A percentile compares a stretch with the other conserved stretches of the same genome.
Conservation (phyloP, 106 monocot species). For the Acorus gramineus region DNA sequence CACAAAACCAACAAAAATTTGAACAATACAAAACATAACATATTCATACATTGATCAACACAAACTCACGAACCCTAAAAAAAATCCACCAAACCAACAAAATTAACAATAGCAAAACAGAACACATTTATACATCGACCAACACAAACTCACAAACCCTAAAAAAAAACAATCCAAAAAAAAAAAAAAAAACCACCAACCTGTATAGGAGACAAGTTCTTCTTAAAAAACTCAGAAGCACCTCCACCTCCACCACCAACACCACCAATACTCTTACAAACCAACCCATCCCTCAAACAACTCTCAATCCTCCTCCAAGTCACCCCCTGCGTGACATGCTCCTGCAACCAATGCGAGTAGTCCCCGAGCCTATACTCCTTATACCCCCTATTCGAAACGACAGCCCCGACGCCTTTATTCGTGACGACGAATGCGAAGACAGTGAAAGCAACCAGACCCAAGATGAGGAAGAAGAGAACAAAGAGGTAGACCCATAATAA, state of each 20-base stretch:
- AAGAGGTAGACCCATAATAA: not conserved
- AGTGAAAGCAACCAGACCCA: not conserved
- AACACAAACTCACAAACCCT: too few species aligned
- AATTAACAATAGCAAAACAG: too few species aligned
- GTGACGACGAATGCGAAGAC: constrained; percentile 4
- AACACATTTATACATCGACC: too few species aligned
- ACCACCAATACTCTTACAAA: not conserved
- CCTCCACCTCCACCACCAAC: too few species aligned
- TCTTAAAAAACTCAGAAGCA: constrained; percentile 2
- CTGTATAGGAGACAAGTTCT: not conserved
- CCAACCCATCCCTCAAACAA: not conserved
- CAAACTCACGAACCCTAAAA: too few species aligned
- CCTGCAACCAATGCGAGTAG: constrained; percentile 5
- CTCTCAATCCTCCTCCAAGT: not conserved
- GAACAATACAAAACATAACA: too few species aligned
- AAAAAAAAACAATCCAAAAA: too few species aligned
- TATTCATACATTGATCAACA: too few species aligned
- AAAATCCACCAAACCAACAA: too few species aligned
- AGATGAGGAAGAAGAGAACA: constrained; percentile 1
- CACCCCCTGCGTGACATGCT: not conserved
- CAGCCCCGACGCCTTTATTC: constrained; percentile 1
- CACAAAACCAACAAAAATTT: too few species aligned
- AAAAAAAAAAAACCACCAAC: not conserved
- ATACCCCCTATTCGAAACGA: not conserved
- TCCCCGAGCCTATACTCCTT: constrained; percentile 3